These are phyloP conservation scores for Rutidosis leptorrhynchoides DNA, from an alignment of 129 eudicot genomes.

Conservation along the genomic window DNA sequence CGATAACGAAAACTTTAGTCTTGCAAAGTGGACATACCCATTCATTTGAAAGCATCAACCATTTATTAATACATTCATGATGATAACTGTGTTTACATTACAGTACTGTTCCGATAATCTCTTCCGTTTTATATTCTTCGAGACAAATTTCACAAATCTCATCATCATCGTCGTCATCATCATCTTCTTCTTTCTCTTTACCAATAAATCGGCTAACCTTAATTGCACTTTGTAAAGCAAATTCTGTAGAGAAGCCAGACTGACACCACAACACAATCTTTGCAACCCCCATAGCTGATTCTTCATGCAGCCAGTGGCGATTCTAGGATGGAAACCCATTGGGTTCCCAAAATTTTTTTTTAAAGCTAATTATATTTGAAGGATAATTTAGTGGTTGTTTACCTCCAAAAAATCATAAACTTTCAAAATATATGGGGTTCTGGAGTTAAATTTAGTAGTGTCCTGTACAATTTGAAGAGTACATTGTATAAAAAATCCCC, in stretches of 20 bases:
- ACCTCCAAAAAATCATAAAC: too few species aligned
- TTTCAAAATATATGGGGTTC: too few species aligned
- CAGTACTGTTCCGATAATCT: background rate
- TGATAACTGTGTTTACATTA: conserved; percentile 1
- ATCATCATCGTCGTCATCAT: too few species aligned
- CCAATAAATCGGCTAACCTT: background rate
- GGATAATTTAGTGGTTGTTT: too few species aligned
- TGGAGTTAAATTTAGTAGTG: too few species aligned
- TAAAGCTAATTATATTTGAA: too few species aligned
- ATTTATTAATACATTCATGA: background rate
- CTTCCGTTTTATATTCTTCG: background rate
- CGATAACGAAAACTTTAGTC: background rate
- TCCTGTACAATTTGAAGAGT: too few species aligned
- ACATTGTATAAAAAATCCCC: too few species aligned
- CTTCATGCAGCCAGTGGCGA: too few species aligned
- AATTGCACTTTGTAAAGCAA: background rate
- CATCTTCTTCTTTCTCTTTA: background rate
- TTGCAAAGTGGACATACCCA: background rate
- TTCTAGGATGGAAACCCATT: too few species aligned
- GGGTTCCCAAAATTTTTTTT: too few species aligned
- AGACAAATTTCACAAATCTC: background rate
- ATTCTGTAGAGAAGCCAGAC: background rate
- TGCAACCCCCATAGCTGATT: background rate
- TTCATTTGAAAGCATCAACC: background rate
- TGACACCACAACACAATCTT: background rate